These are phyloP conservation scores for Hypoxylon sp. DNA, from an alignment of 2,329 filamentous ascomycete species.

Conservation along the genomic window DNA sequence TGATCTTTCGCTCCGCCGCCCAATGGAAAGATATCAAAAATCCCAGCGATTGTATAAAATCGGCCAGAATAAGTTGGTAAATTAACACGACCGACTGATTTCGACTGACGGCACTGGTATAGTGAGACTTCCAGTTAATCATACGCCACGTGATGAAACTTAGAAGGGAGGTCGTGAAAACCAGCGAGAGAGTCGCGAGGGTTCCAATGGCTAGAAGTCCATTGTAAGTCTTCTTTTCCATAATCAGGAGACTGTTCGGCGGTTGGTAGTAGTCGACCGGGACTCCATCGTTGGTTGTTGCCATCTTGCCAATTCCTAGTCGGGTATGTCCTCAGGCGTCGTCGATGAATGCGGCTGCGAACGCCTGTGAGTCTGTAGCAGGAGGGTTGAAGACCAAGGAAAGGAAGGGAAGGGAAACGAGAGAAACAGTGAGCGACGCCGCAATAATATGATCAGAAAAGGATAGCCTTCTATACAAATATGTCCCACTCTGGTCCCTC, in stretches of 20 bases:
- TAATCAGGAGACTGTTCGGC: constrained; percentile 46
- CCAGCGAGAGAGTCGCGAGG: constrained; percentile 63
- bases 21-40: constrained; percentile 68
- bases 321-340: neutral
- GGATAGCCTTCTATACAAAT: constrained; percentile 16
- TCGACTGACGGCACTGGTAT: constrained; percentile 50
- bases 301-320: constrained; percentile 31
- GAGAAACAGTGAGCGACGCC: constrained; percentile 1
- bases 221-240: constrained; percentile 34
- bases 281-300: constrained; percentile 37
- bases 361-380: neutral
- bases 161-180: constrained; percentile 61
- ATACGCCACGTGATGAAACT: constrained; percentile 63
- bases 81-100: constrained; percentile 71
- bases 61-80: constrained; percentile 68
- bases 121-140: constrained; percentile 57
- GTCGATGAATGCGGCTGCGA: neutral
- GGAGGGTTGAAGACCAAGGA: constrained; percentile 1
- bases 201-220: constrained; percentile 63
- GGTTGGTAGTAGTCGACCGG: constrained; percentile 41
- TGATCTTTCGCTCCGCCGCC: constrained; percentile 61
- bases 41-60: constrained; percentile 65
- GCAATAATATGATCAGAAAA: constrained; percentile 15
- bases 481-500: constrained; percentile 4
- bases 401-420: neutral